Conservation (phyloP, 1,284 basidiomycete genomes). For the Microbotryomycetes sp. region DNA sequence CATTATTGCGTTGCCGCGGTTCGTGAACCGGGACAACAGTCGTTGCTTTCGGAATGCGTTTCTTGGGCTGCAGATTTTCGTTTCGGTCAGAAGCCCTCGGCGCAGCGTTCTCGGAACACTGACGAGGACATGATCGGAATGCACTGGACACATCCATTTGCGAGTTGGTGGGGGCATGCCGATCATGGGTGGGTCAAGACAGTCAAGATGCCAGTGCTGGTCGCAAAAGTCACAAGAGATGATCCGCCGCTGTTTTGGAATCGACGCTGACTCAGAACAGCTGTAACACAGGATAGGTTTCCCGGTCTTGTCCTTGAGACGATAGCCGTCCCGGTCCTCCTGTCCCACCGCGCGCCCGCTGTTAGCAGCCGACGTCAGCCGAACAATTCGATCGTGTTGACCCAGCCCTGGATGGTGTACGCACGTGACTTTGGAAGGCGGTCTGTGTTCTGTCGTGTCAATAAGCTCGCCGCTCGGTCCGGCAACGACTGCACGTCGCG, state of each 20-base stretch:
- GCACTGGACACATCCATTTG: slow-evolving; percentile 99
- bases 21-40: slow-evolving; percentile 62
- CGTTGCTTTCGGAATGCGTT: slow-evolving; percentile 61
- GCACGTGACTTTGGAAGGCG: slow-evolving; percentile 56
- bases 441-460: slow-evolving; percentile 63
- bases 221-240: slow-evolving; percentile 93
- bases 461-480: slow-evolving; percentile 47
- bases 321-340: slow-evolving; percentile 85
- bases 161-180: slow-evolving; percentile 75
- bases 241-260: slow-evolving; percentile 49
- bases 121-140: slow-evolving; percentile 65
- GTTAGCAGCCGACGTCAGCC: background rate
- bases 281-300: slow-evolving; percentile 72
- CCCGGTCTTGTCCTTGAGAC: slow-evolving; percentile 76
- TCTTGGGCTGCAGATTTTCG: slow-evolving; percentile 56
- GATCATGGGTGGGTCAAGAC: slow-evolving; percentile 80
- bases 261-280: slow-evolving; percentile 29
- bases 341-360: slow-evolving; percentile 29
- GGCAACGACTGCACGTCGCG: slow-evolving; percentile 34
- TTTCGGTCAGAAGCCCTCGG: too few relatives aligned
- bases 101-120: background rate
- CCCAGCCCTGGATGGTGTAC: too few relatives aligned
- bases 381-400: slow-evolving; percentile 60
- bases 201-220: slow-evolving; percentile 95
- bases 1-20: slow-evolving; percentile 72